Base-by-base conservation (phyloP, 441 rosid species). In the Bruguiera hainesii region DNA sequence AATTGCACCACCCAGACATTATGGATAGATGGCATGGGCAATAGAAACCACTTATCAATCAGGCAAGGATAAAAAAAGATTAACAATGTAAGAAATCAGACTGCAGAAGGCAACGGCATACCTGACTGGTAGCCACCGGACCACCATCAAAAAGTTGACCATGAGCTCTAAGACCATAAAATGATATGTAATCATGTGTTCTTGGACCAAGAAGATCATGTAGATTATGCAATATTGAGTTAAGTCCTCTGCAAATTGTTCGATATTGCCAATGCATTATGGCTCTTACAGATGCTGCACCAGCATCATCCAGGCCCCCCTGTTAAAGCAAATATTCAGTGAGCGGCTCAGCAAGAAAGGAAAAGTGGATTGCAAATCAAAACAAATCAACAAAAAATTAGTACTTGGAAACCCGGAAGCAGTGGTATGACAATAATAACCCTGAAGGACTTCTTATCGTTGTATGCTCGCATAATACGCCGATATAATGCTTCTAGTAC, bases 191-290 rank as follows among this genome's bases (percentile, higher is more conserved):
- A 67, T 91, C 97, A 48, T 84, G 82, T 35, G 86, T 80, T 79
- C 79, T 89, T 39, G 89, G 75, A 73, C 99, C 99, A 66, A 96
- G 83, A 71, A 83, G 77, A 53, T 85, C 80, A 70, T 72, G 74
- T 69, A 96, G 96, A 69, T 88, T 88, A 73, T 91, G 88, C 79
- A 96, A 77, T 75, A 96, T 87, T 33, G 99, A 96, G 75, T 77
- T 83, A 23, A 84, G 96, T 78, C 97, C 97, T 79, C 97, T 80
- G 85, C 86, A 86, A 69, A 96, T 89, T 76, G 98, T 93, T 76
- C 98, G 86, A 80, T 93, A 85, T 82, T 96, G 98, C 98, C 98
- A 96, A 73, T 96, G 98, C 98, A 91, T 89, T 79, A 93, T 91
- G 70, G 99, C 98, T 91, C 98, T 91, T 49, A 96, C 94, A 75